Conservation (phyloP, 1,284 basidiomycete species). For the Cerrena zonata region DNA sequence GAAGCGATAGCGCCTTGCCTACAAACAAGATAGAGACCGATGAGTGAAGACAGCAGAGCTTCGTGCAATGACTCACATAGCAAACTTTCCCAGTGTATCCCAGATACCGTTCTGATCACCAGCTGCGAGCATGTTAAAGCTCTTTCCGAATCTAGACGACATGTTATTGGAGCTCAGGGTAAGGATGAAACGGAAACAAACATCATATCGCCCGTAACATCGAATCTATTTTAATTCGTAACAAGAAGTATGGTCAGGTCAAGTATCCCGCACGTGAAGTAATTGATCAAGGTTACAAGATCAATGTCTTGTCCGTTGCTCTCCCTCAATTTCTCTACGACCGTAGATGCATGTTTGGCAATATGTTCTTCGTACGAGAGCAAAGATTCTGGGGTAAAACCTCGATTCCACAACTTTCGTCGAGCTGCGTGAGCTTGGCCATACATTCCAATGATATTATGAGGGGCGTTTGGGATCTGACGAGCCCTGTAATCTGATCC, state of each 20-base stretch:
- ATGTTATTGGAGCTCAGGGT: background rate
- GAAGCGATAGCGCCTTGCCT: background rate
- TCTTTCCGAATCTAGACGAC: conserved; percentile 3
- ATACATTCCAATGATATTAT: conserved; percentile 2
- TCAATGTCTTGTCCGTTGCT: background rate
- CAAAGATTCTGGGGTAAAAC: conserved; percentile 3
- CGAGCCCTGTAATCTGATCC: conserved; percentile 6
- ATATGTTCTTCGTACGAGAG: conserved; percentile 2
- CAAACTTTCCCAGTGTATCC: conserved; percentile 3
- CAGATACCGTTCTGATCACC: conserved; percentile 5
- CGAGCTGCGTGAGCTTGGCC: conserved; percentile 3
- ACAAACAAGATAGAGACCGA: no score
- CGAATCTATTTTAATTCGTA: background rate
- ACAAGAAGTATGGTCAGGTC: background rate
- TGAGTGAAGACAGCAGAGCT: background rate
- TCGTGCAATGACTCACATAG: conserved; percentile 3
- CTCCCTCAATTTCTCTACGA: background rate
- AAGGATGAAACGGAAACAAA: background rate
- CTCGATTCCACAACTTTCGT: conserved; percentile 6
- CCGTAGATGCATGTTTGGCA: background rate
- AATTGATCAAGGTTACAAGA: conserved; percentile 1
- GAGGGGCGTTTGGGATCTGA: background rate
- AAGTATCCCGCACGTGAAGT: conserved; percentile 3
- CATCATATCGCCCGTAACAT: conserved; percentile 10
- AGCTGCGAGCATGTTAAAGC: conserved; percentile 5